These are phyloP conservation scores for Talaromyces wortmannii DNA, from an alignment of 495 filamentous ascomycete genomes.

Conservation along the genomic window DNA sequence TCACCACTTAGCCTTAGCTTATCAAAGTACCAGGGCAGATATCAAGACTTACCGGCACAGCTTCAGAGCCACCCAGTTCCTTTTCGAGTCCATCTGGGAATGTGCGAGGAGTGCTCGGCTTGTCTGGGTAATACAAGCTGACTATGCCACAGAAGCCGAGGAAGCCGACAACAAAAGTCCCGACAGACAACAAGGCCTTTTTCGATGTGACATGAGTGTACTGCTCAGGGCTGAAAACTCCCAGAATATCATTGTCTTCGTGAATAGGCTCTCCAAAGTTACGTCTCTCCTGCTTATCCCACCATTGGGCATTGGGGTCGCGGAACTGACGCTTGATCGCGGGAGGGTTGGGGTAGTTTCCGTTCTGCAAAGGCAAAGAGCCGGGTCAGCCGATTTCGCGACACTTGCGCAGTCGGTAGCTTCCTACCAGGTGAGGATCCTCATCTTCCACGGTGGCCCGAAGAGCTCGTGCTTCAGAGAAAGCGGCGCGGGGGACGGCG, in stretches of 20 bases:
- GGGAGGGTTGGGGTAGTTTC: conserved; percentile 85
- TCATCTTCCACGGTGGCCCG: conserved; percentile 53
- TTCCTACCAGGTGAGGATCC: conserved; percentile 69
- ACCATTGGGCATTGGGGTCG: conserved; percentile 92
- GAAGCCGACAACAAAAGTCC: conserved; percentile 64
- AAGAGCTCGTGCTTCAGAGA: conserved; percentile 43
- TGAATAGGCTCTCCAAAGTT: conserved; percentile 95
- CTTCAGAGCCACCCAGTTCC: conserved; percentile 70
- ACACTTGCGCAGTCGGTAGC: neutral
- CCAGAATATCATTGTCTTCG: conserved; percentile 93
- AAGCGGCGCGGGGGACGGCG: conserved; percentile 45
- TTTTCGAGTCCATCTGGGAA: conserved; percentile 78
- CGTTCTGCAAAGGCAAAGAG: conserved; percentile 54
- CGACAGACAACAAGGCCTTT: conserved; percentile 67
- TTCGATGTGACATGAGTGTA: conserved; percentile 76
- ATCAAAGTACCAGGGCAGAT: neutral
- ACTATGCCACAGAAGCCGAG: conserved; percentile 65
- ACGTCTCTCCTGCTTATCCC: conserved; percentile 93
- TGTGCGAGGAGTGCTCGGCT: conserved; percentile 64
- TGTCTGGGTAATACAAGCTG: conserved; percentile 77
- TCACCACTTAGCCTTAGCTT: neutral
- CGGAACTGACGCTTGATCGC: conserved; percentile 77
- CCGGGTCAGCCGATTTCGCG: conserved; percentile 8
- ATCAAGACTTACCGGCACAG: conserved; percentile 27
- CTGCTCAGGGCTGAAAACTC: conserved; percentile 81